phyloP scores from a whole-genome alignment of 2,329 filamentous ascomycete species.

The Fusarium multiceps region DNA sequence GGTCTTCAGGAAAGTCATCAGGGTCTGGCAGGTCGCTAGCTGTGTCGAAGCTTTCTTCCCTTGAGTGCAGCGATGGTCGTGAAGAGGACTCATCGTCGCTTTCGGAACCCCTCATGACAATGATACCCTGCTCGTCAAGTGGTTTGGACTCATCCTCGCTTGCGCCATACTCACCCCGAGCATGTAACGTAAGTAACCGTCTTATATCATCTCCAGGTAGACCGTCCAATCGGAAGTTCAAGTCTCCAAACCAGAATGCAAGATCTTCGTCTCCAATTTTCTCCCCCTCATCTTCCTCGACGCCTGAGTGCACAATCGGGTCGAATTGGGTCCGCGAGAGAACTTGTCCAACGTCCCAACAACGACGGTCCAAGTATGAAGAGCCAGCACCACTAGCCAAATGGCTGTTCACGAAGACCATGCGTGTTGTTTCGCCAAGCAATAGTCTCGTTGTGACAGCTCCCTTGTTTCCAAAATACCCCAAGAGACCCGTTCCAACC shows the following conservation, averaged over 20 bases:
- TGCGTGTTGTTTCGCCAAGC: slow-evolving; percentile 86
- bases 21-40: slow-evolving; percentile 65
- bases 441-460: slow-evolving; percentile 85
- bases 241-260: slow-evolving; percentile 94
- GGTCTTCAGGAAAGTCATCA: slow-evolving; percentile 74
- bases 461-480: slow-evolving; percentile 97
- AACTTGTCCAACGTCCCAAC: slow-evolving; percentile 90
- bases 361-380: slow-evolving; percentile 80
- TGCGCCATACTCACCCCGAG: slow-evolving; percentile 78
- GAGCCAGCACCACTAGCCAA: slow-evolving; percentile 88
- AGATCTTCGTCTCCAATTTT: slow-evolving; percentile 91
- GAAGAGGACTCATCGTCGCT: slow-evolving; percentile 60
- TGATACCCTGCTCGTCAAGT: slow-evolving; percentile 61
- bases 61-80: slow-evolving; percentile 49
- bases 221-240: slow-evolving; percentile 92
- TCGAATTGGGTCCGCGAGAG: slow-evolving; percentile 80
- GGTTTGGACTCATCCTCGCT: slow-evolving; percentile 54
- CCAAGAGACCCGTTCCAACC: slow-evolving; percentile 89
- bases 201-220: slow-evolving; percentile 92
- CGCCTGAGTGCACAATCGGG: slow-evolving; percentile 73
- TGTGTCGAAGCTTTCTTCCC: slow-evolving; percentile 55
- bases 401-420: slow-evolving; percentile 93
- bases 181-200: slow-evolving; percentile 83
- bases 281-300: slow-evolving; percentile 72
- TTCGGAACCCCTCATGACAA: slow-evolving; percentile 59